Percentiles rank a stretch among this genome's conserved stretches.
Conservation (phyloP, 805 yeast genomes). For the Pichia pseudocactophila region DNA sequence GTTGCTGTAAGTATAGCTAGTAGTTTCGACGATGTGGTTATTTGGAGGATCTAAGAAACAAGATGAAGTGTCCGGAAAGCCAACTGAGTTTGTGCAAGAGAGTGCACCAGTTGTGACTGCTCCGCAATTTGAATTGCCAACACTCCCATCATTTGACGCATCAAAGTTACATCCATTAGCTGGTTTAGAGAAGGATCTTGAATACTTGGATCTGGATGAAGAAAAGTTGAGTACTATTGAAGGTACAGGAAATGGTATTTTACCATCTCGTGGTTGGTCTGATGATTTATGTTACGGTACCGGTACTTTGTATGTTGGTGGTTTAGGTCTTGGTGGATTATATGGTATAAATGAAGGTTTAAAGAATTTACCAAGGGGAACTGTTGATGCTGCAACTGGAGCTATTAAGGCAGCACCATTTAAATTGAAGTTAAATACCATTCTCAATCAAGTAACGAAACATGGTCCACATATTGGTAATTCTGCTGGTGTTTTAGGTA, state of each 20-base stretch:
- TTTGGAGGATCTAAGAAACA: constrained; percentile 12
- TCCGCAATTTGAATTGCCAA: constrained; percentile 8
- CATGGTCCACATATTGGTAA: constrained; percentile 96
- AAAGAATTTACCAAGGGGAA: constrained; percentile 51
- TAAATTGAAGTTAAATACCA: constrained; percentile 77
- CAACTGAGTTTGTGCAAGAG: neutral
- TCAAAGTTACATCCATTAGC: constrained; percentile 83
- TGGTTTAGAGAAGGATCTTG: constrained; percentile 82
- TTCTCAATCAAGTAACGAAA: constrained; percentile 85
- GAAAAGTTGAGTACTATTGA: constrained; percentile 69
- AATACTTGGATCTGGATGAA: constrained; percentile 82
- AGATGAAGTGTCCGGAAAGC: constrained; percentile 1
- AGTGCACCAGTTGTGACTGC: constrained; percentile 18
- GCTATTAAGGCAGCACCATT: constrained; percentile 52
- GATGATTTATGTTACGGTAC: constrained; percentile 98
- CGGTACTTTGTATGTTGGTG: constrained; percentile 83
- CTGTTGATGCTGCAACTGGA: constrained; percentile 54
- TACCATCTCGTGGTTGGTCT: constrained; percentile 96
- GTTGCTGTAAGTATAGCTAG: no score
- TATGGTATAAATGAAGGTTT: constrained; percentile 86
- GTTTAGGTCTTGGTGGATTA: constrained; percentile 83
- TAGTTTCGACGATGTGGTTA: no score
- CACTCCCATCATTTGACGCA: constrained; percentile 44
- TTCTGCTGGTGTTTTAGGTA: constrained; percentile 87
- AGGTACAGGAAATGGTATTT: constrained; percentile 73